A percentile compares a stretch with the other conserved stretches of the same genome.
Conservation (phyloP, 2,329 filamentous ascomycete species). For the Calonectria pteridis region DNA sequence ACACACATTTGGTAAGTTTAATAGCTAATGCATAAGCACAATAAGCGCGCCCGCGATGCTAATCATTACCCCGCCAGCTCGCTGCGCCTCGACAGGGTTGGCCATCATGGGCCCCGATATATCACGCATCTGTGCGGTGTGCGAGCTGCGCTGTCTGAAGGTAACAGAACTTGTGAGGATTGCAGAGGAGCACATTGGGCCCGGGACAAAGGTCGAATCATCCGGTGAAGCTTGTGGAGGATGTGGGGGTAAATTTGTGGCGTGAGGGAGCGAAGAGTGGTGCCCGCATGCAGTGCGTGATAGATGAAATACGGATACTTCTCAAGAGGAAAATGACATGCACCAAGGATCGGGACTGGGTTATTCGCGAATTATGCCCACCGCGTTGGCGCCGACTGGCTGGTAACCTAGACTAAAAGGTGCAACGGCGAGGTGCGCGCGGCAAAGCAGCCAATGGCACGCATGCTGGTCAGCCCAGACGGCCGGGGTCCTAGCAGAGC, state of each 20-base stretch:
- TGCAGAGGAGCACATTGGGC: constrained; percentile 47
- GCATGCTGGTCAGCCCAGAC: neutral
- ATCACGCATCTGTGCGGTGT: constrained; percentile 68
- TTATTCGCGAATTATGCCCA: constrained; percentile 3
- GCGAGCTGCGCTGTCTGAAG: constrained; percentile 63
- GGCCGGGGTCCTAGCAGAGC: neutral
- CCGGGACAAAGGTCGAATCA: constrained; percentile 45
- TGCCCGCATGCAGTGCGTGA: neutral
- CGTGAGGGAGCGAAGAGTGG: constrained; percentile 36
- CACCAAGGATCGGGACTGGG: neutral
- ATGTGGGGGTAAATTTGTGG: constrained; percentile 58
- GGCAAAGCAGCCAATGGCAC: constrained; percentile 20
- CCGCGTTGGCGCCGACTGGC: constrained; percentile 5
- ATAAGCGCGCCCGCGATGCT: neutral
- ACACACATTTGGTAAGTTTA: constrained; percentile 55
- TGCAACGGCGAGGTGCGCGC: constrained; percentile 8
- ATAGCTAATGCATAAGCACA: neutral
- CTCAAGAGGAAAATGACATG: neutral
- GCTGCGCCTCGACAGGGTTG: constrained; percentile 65
- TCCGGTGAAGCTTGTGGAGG: constrained; percentile 54
- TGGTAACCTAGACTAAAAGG: constrained; percentile 1
- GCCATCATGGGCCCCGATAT: constrained; percentile 67
- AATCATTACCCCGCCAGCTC: constrained; percentile 58
- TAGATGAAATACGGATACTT: neutral
- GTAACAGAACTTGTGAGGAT: constrained; percentile 55